Base-by-base conservation (phyloP, 176 grass and related monocot genomes). In the Aegilops tauschii region DNA sequence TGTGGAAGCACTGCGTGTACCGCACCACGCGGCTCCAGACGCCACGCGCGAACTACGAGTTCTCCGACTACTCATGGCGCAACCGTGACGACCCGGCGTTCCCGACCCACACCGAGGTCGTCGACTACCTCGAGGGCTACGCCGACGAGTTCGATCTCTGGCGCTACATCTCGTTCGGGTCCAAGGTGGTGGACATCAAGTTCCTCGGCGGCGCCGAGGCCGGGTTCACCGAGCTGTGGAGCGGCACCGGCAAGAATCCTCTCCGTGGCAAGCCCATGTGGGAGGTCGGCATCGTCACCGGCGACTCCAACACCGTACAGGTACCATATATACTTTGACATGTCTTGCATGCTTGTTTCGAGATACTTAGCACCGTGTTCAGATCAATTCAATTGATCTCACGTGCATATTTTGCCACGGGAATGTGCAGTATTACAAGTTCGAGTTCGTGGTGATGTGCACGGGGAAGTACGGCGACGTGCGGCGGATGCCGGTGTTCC, bases 381-480 rank as follows among this genome's bases (percentile, higher is more conserved):
- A 45, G 25, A 65, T 29, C 6, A 7, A 45, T 20, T 42, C 61
- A 25, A 14, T 45, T 2, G 35, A n/a, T 5, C 49, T 52, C 49
- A 16, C 35, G 21, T 12, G 9, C n/a, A 12, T 25, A 21, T 27
- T 49, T 52, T 52, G 0, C 0, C 0, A 52, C 5, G 49, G 49
- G 49, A 17, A 52, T 52, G 49, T 73, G 76, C 90, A 92, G 96
- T 91, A 80, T 63, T 84, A 78, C 86, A 73, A 93, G 82, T 98
- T 98, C 56, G 97, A 98, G 82, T 98, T 98, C 82, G 85, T 98
- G 47, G 97, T 98, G 82, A 93, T 98, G 97, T 96, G 94, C 92
- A 79, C 91, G n/a, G 96, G 96, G 12, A 98, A 98, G 82, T 98
- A 98, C 50, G 96, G 96, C 47, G 96, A 98, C 81, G 79, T 98